Evolutionary conservation across 1,139 yeast species (phyloP), one percentile per base, ranked within the genome.

Genomic region (Saccharomyces hybrid): DNA sequence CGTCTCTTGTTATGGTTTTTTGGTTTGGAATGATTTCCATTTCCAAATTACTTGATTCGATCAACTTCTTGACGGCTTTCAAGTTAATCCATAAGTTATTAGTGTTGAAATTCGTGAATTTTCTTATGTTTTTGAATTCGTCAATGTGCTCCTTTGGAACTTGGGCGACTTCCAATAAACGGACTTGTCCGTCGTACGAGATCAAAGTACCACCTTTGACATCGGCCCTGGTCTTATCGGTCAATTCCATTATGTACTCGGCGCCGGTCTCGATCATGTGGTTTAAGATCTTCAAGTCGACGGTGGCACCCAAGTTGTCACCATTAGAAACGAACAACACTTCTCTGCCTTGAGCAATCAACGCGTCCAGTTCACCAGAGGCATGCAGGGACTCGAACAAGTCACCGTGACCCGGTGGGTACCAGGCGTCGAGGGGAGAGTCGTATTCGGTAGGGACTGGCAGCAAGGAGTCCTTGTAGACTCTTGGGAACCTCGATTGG

Each of bases 381-480:
- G 88, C 84, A 59, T 88, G 85, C 70, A 93, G 78, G 28, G 95
- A 78, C 76, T 93, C 99, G 67, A 91, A 93, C 74, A 93, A 78
- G 74, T 93, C 99, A 75, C 99, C 99, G 73, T 93, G 99, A 52
- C 99, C 99, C 26, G 99, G 99, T 53, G 99, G 99, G 73, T 93
- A 95, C 99, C 99, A 93, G 52, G 84, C 75, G 68, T 88, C 95
- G 66, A 87, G 79, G 47, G 81, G 78, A 69, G 90, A 97, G 58
- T 86, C 84, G 61, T 73, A 80, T 49, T 80, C 71, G 63, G 87
- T 81, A 57, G 99, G 98, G 48, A 93, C 97, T 34, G 99, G 99
- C 70, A 93, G 80, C 64, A 90, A 77, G 30, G 98, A 89, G 73
- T 93, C 99, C 76, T 87, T 89, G 77, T 81, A 88, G 61, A 93